Base-by-base conservation (phyloP, 495 filamentous ascomycete genomes). In the Wilcoxina mikolae region DNA sequence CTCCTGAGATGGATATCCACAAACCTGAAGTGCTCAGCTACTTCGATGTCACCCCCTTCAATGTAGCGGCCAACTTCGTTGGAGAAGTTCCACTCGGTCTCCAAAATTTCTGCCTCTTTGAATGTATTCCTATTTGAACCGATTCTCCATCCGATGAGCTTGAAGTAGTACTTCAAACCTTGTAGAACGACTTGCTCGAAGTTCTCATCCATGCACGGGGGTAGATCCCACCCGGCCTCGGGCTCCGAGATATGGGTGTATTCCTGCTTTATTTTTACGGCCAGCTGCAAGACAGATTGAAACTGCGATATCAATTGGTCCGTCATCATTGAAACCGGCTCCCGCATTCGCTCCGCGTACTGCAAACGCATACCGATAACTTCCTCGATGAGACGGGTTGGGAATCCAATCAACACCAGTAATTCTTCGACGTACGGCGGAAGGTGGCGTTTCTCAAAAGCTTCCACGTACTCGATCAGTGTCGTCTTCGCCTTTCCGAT, bases 91-190 rank as follows among this genome's bases (percentile, higher is more conserved):
- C 91, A 98, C 67, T 96, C 91, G 60, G 95, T 89, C 64, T 95
- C 90, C 27, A 98, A 71, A 57, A 98, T 85, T 69, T 98, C 91
- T 11, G 91, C 91, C 63, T 96, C 91, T 65, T 96, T 96, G 76
- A 96, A 96, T 0, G 91, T 95, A 68, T 96, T 98, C 66, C 94
- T 95, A 70, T 95, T 96, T 42, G 87, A 85, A 64, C 87, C 87
- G 43, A 98, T 72, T 65, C 95, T 95, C 85, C 88, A 95, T 61
- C 94, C 94, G 49, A 98, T 73, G 71, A 98, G 83, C 60, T 87
- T 85, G 73, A 98, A 96, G 66, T 96, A 98, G 66, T 94, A 96
- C 65, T 88, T 93, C 58, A 98, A 74, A 0, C 90, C 90, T 65
- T 95, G 89, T 48, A 98, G 68, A 4, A 95, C 87, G n/a, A 91